Base-by-base conservation (phyloP, 768 basidiomycete genomes). In the Podaxis pistillaris region DNA sequence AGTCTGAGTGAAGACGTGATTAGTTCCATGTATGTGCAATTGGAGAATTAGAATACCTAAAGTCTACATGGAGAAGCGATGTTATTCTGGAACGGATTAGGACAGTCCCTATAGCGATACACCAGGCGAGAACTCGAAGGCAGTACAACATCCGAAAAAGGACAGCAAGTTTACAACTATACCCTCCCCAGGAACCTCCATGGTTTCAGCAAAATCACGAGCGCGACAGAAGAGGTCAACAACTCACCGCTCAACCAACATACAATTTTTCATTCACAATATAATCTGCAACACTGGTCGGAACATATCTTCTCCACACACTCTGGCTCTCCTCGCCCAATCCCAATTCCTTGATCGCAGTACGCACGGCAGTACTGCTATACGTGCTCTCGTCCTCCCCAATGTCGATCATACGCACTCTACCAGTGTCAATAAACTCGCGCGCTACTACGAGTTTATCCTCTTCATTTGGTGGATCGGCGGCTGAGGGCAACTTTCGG, bases 331-430 rank as follows among this genome's bases (percentile, higher is more conserved):
- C 51, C 49, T 62, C 64, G 36, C 57, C 65, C 47, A 68, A 41
- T 15, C 73, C 74, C 36, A 69, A 50, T 28, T 63, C 63, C 2
- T 68, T 66, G 13, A 86, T 75, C 41, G 78, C 74, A 30, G 74
- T 71, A 15, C 93, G 81, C 4, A 94, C 84, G 47, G 81, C 76
- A 28, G 84, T 94, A 5, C 91, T 93, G 70, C 92, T 93, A 66
- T 85, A 83, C 2, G 73, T 79, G 68, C 78, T 80, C 67, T 86
- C 80, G 40, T 76, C 75, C 41, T 80, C 77, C 1, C 79, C 85
- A 56, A 94, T 84, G 63, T 89, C 84, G 38, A 88, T 80, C 56
- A 94, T 73, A 22, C 73, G 68, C 40, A 96, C 78, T 30, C 82
- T 79, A 1, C 79, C 80, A 5, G 74, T 68, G 46, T 80, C 70